These are phyloP conservation scores for Tritrichomonas musculus DNA, from an alignment of 208 protist species.

Conservation along the genomic window DNA sequence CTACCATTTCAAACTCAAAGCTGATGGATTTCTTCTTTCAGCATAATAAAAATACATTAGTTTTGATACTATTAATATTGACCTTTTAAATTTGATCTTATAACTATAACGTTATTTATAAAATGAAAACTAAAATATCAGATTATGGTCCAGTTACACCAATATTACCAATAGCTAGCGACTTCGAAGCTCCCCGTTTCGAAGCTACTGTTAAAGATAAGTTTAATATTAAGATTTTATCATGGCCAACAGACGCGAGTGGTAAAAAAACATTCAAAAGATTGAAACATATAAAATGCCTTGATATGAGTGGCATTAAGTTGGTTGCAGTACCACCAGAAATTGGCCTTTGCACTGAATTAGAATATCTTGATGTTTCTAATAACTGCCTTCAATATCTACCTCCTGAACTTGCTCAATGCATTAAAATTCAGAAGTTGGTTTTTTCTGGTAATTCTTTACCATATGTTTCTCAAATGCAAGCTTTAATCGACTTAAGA, in stretches of 20 bases:
- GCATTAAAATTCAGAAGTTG: neutral
- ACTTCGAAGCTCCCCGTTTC: too few relatives aligned
- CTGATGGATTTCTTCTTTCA: too few relatives aligned
- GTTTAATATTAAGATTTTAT: neutral
- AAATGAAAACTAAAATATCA: too few relatives aligned
- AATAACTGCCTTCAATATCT: neutral
- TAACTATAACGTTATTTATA: too few relatives aligned
- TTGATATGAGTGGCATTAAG: neutral
- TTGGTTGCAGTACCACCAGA: neutral
- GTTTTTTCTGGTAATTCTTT: neutral
- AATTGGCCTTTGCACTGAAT: neutral
- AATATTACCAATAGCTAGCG: too few relatives aligned
- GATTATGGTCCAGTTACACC: too few relatives aligned
- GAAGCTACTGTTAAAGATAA: too few relatives aligned
- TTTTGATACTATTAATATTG: too few relatives aligned
- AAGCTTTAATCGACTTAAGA: neutral
- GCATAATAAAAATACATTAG: too few relatives aligned
- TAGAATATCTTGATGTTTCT: constrained; percentile 18
- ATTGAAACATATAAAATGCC: neutral
- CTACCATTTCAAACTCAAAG: too few relatives aligned
- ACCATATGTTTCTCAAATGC: neutral
- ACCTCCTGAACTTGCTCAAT: neutral
- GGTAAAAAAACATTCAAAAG: neutral
- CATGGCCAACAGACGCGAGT: neutral
- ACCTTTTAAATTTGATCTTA: too few relatives aligned